These are phyloP conservation scores for Eucalyptus erythrocorys DNA, from an alignment of 345 rosid genomes.

Conservation along the genomic window DNA sequence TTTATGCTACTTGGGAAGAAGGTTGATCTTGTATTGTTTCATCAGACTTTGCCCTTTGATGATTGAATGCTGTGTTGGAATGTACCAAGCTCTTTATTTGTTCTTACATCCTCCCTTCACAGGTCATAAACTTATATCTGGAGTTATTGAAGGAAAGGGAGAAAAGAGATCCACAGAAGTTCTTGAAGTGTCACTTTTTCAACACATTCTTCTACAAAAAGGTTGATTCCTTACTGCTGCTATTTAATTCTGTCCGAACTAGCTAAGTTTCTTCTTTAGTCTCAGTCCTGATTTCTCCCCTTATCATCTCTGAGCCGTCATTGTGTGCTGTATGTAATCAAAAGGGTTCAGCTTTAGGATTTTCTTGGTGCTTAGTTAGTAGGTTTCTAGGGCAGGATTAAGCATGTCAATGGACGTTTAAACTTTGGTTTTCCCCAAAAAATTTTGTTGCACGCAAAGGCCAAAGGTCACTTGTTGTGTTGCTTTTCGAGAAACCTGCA, in stretches of 20 bases:
- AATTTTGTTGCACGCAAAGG: not conserved
- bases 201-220: conserved; percentile 91
- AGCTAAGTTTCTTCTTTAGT: not conserved
- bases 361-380: not conserved
- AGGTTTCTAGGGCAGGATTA: not conserved
- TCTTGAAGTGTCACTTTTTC: conserved; percentile 88
- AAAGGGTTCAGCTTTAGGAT: not conserved
- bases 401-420: not conserved
- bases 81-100: not conserved
- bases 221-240: conserved; percentile 26
- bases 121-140: conserved; percentile 88
- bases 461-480: not conserved
- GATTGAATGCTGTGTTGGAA: not conserved
- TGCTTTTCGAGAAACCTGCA: not conserved
- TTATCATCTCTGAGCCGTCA: not conserved
- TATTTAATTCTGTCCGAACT: not conserved
- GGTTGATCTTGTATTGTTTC: not conserved
- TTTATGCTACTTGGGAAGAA: not conserved
- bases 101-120: conserved; percentile 4
- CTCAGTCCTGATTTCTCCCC: not conserved
- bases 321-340: not conserved
- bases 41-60: not conserved
- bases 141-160: conserved; percentile 94
- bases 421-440: not conserved
- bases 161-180: conserved; percentile 74